Conservation (phyloP, 2,329 filamentous ascomycete genomes). For the Sarocladiaceae sp. region DNA sequence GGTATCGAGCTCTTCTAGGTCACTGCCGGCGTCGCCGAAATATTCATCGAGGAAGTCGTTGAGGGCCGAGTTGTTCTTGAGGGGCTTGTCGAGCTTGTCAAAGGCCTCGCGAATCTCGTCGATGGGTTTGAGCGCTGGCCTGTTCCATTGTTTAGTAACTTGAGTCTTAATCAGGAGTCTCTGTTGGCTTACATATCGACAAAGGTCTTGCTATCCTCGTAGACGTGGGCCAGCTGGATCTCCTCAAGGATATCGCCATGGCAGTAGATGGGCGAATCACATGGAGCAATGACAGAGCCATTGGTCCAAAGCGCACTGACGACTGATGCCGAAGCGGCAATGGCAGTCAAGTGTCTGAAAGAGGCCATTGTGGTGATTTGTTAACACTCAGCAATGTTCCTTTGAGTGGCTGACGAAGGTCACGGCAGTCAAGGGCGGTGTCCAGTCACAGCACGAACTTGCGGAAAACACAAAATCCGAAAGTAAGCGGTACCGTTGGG, state of each 20-base stretch:
- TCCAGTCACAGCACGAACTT: no score
- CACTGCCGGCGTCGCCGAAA: constrained; percentile 58
- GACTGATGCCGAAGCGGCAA: constrained; percentile 21
- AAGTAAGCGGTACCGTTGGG: no score
- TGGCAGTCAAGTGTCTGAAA: constrained; percentile 19
- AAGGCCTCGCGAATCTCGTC: constrained; percentile 57
- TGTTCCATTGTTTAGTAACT: constrained; percentile 18
- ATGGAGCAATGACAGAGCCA: constrained; percentile 55
- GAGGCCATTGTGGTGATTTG: constrained; percentile 22
- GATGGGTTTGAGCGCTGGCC: constrained; percentile 53
- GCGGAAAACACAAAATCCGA: no score
- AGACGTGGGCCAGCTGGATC: constrained; percentile 57
- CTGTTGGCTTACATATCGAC: constrained; percentile 64
- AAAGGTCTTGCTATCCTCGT: constrained; percentile 64
- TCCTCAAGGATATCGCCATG: constrained; percentile 56
- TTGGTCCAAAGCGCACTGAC: constrained; percentile 49
- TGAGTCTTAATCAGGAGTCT: no score
- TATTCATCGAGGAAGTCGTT: constrained; percentile 55
- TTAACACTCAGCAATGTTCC: no score
- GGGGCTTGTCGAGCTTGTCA: constrained; percentile 49
- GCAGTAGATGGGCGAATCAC: constrained; percentile 63
- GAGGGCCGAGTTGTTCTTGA: constrained; percentile 57
- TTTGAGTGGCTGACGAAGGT: not conserved
- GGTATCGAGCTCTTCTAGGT: constrained; percentile 48
- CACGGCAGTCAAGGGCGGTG: no score